phyloP scores from a whole-genome alignment of 306 rosid species.

The Begonia loranthoides region DNA sequence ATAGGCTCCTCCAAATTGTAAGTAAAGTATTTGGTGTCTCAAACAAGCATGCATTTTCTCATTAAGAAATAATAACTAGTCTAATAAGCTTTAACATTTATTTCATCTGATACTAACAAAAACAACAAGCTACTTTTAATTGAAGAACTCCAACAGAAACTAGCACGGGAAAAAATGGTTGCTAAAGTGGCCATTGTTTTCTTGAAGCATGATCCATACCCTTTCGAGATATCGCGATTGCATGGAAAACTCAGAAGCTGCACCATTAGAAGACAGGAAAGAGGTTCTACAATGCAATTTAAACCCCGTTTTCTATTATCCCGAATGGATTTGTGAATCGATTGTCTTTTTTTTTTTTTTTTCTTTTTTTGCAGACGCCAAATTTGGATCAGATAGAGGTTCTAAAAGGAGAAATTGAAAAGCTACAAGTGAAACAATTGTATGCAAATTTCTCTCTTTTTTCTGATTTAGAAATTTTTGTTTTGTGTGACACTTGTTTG shows the following conservation, averaged over 20 bases:
- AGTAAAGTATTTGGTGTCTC: no score
- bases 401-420: constrained; percentile 62
- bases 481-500: background rate
- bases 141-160: no score
- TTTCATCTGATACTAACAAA: no score
- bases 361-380: constrained; percentile 38
- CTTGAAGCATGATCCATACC: constrained; percentile 61
- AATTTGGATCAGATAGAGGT: constrained; percentile 46
- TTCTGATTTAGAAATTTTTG: constrained; percentile 1
- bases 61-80: no score
- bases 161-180: no score
- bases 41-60: no score
- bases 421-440: constrained; percentile 70
- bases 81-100: no score
- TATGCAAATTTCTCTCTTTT: constrained; percentile 15
- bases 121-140: no score
- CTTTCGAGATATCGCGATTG: constrained; percentile 74
- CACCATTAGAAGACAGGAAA: constrained; percentile 23
- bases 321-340: no score
- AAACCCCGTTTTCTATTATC: no score
- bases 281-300: constrained; percentile 33
- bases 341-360: constrained; percentile 1
- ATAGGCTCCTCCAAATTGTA: no score
- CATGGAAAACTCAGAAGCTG: constrained; percentile 35
- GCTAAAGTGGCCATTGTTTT: background rate